Evolutionary conservation across 2,329 filamentous ascomycete species (phyloP), one percentile per base, ranked within the genome.

Genomic region (Claviceps capensis): DNA sequence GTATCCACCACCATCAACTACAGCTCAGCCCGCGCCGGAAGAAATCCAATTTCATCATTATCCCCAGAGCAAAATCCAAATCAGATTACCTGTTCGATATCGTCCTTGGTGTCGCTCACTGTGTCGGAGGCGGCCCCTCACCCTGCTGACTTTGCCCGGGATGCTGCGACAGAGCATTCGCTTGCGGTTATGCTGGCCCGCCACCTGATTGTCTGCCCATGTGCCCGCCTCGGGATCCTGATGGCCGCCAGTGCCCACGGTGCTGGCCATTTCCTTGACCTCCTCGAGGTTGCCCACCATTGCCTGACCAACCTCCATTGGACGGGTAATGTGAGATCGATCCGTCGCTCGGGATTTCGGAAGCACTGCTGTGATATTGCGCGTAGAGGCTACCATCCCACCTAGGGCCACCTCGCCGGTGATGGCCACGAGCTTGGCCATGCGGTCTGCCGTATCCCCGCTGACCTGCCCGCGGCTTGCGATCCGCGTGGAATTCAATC

Each of bases 401-500:
- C 30, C 53, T 50, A 7, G 55, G 53, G 1, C 57, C 30, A 30
- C 43, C 58, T 34, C 30, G 30, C 30, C 9, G 30, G 9, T 34
- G 3, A 11, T 34, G 30, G 2, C 62, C 61, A 4, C 62, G 55
- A 13, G 57, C 57, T 11, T 47, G 13, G 37, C 61, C 62, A 19
- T 62, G 55, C 47, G 57, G 58, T 55, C 60, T 59, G 34, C 57
- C 51, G n/a, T 59, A 60, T 2, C 59, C 50, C 17, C 62, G 50
- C 1, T 63, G 57, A n/a, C 54, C 41, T 1, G 50, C 51, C 14
- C 61, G 59, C 2, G 72, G 74, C 56, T 74, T 76, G 4, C 69
- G 67, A 9, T 75, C 80, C 22, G 85, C 70, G 0, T 71, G 71
- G 53, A 85, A 88, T 2, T 83, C 72, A 42, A 87, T 86, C 55